Evolutionary conservation across 1,284 basidiomycete genomes (phyloP).

Genomic region (Sporisorium exsertum): DNA sequence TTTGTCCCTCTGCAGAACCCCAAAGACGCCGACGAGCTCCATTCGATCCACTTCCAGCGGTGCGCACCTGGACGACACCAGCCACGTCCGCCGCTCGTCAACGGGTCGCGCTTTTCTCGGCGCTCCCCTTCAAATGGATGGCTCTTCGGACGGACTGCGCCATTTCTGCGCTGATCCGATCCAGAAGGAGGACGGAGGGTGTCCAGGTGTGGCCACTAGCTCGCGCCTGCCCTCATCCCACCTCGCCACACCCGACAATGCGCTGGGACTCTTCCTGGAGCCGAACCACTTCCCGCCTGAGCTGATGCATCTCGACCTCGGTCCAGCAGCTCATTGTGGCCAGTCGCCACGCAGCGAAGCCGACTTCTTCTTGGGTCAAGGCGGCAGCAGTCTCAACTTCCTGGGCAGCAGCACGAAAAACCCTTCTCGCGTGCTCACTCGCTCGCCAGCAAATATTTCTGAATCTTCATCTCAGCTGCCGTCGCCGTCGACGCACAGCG

Average conservation of each 20-base stretch:
- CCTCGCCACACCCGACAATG: conserved; percentile 9
- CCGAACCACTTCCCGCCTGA: conserved; percentile 15
- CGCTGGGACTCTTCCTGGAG: conserved; percentile 34
- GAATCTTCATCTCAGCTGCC: conserved; percentile 9
- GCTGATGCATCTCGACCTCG: conserved; percentile 15
- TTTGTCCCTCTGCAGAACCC: neutral
- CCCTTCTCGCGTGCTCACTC: conserved; percentile 5
- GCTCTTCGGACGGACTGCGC: conserved; percentile 3
- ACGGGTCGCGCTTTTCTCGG: conserved; percentile 7
- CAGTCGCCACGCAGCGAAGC: conserved; percentile 20
- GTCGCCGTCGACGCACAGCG: conserved; percentile 14
- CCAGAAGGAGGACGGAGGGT: neutral
- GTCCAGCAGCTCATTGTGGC: neutral
- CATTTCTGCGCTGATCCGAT: neutral
- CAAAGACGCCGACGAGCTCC: conserved; percentile 39
- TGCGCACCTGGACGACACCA: neutral
- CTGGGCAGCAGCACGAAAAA: neutral
- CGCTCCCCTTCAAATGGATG: conserved; percentile 5
- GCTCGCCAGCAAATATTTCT: conserved; percentile 15
- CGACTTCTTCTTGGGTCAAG: conserved; percentile 10
- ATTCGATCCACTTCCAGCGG: conserved; percentile 23
- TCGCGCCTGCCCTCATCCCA: conserved; percentile 16
- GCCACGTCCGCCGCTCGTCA: neutral
- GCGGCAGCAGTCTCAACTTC: neutral
- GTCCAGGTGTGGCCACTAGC: neutral